Base-by-base conservation (phyloP, 2,329 filamentous ascomycete species). In the Colletotrichum aenigma region DNA sequence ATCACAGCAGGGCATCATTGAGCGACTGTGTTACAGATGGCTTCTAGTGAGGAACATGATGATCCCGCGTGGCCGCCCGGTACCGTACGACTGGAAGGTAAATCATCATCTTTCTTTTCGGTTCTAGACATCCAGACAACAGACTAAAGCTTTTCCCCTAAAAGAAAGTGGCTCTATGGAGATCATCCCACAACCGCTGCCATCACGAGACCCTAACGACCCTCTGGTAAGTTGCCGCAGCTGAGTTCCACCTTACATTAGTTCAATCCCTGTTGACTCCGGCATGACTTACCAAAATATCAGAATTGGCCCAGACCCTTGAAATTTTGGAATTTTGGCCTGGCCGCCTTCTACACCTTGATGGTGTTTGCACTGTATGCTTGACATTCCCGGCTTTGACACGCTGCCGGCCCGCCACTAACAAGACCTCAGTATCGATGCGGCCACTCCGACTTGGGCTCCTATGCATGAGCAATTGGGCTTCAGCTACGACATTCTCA, bases 381-480 rank as follows among this genome's bases (percentile, higher is more conserved):
- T 32, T 36, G 12, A 10, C 58, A 4, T 21, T 18, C 12, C 13
- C 28, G 12, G 9, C 38, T 48, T 48, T n/a, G 9, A 48, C 38
- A n/a, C 38, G 9, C 1, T 0, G 36, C 38, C 18, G 36, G 36
- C 0, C 16, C 16, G 9, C 18, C 38, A 0, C 18, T 36, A 26
- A 64, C 0, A 13, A 36, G 16, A 16, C 12, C 24, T 34, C 21
- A 64, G 61, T 8, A 64, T 64, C 24, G 32, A 64, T 3, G 61
- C 61, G n/a, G 61, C 61, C 30, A 64, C 61, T 34, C 61, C 61
- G 32, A 64, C 61, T 21, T 89, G 88, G 87, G 84, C 82, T 0
- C 82, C 84, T 2, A 80, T 88, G 78, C 83, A 86, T 26, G 70
- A 78, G 6, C 82, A 89, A 71, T 82, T 90, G 0, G 84, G 84